Conservation (phyloP, 2,329 filamentous ascomycete genomes). For the Aaosphaeria arxii region DNA sequence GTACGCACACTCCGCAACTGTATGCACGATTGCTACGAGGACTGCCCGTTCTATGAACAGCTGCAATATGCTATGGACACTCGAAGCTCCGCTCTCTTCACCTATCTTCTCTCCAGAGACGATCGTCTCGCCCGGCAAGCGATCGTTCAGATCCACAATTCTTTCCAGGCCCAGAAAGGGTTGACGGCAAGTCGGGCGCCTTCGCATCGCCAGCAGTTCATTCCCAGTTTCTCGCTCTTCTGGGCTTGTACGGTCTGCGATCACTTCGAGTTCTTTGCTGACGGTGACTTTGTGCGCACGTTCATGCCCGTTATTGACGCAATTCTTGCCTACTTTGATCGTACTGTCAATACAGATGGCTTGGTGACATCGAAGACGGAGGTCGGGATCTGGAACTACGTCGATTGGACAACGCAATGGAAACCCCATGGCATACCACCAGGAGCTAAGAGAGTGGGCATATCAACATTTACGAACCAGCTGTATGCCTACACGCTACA, state of each 20-base stretch:
- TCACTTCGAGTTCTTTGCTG: conserved; percentile 37
- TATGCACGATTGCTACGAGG: conserved; percentile 28
- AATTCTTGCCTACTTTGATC: background rate
- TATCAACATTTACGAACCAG: conserved; percentile 1
- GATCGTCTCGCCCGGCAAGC: conserved; percentile 21
- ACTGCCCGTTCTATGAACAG: conserved; percentile 29
- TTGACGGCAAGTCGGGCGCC: conserved; percentile 37
- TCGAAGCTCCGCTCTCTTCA: conserved; percentile 17
- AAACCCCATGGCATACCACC: conserved; percentile 3
- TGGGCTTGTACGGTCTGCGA: conserved; percentile 38
- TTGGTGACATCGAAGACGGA: background rate
- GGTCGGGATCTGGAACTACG: conserved; percentile 17
- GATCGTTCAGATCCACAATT: conserved; percentile 15
- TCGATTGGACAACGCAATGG: conserved; percentile 1
- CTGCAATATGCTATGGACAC: conserved; percentile 22
- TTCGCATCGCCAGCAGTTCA: conserved; percentile 19
- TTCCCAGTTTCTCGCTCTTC: conserved; percentile 32
- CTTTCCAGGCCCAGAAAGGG: conserved; percentile 17
- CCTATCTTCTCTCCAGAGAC: conserved; percentile 23
- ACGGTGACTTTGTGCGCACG: conserved; percentile 14
- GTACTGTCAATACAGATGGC: background rate
- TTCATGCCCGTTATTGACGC: background rate
- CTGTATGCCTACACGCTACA: conserved; percentile 2
- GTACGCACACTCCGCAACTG: conserved; percentile 34
- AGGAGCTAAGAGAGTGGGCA: background rate